Base-by-base conservation (phyloP, 1,139 yeast genomes). In the Wickerhamomyces sp. region DNA sequence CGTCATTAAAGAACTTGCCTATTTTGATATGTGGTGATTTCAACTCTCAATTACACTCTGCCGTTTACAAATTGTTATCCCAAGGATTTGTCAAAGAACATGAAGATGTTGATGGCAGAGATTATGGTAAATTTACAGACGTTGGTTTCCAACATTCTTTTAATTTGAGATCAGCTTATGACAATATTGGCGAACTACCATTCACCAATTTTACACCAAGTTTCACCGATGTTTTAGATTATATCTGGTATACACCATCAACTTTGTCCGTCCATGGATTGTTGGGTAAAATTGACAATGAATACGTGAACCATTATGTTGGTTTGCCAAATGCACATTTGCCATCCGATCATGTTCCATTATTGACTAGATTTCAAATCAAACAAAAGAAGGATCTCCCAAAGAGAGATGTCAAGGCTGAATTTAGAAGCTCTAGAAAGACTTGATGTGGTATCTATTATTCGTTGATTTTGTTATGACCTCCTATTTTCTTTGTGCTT, bases 291-390 rank as follows among this genome's bases (percentile, higher is more conserved):
- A 76, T 89, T 30, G 97, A 89, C 57, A 72, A 72, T 36, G 82
- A 80, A 7, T 91, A 91, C 58, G 70, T 82, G 29, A 68, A 74
- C 40, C 78, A 80, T 47, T 78, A 80, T 46, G 83, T 91, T 54
- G 99, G 97, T 9, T 79, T 91, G 60, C 99, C 99, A 16, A 87
- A 87, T 57, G 88, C 89, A 15, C 85, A 88, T 57, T 83, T 84
- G 64, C 96, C 97, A 23, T 85, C 96, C 30, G 98, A 91, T 60
- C 97, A 91, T 61, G 76, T 89, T 51, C 91, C 96, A 14, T 66
- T 89, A 45, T 73, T 88, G 38, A 69, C 91, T 20, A 78, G 79
- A 57, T 81, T 88, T 51, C 85, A 78, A 50, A 72, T 87, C 54
- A 78, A 78, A 57, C 82, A 77, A 57, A 52, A 52, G 38, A 61